phyloP scores from a whole-genome alignment of 257 asterid species.

The Solanum ahanhuiri region DNA sequence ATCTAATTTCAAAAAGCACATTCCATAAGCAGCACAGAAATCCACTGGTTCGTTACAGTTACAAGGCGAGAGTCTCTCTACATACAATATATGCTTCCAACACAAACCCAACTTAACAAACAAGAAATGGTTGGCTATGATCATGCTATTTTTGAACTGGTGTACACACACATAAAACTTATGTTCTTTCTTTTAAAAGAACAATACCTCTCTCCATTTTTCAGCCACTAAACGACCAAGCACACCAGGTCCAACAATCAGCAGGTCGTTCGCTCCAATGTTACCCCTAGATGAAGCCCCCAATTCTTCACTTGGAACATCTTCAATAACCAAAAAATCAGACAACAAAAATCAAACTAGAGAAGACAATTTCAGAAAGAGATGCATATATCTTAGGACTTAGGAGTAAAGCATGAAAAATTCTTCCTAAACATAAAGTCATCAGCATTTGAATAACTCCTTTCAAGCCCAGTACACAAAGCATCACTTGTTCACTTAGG shows the following conservation, averaged over 20 bases:
- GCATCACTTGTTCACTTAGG: too few species aligned
- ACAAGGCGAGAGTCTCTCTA: not conserved
- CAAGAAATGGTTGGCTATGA: not conserved
- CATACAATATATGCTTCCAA: not conserved
- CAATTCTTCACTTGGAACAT: constrained; percentile 30
- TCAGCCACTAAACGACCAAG: constrained; percentile 89
- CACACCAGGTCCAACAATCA: constrained; percentile 97
- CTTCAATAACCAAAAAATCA: constrained; percentile 17
- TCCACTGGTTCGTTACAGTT: not conserved
- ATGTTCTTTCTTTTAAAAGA: not conserved
- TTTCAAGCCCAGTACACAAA: too few species aligned
- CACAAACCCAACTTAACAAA: not conserved
- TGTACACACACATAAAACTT: not conserved
- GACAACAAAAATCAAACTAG: not conserved
- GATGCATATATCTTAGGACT: not conserved
- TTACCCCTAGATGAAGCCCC: constrained; percentile 34
- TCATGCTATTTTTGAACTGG: not conserved
- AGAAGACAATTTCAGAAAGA: not conserved
- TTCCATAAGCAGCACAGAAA: not conserved
- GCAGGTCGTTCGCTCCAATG: constrained; percentile 65
- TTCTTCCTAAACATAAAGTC: not conserved
- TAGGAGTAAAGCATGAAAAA: not conserved
- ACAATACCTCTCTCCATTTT: constrained; percentile 75
- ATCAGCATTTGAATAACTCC: not conserved
- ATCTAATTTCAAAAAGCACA: not conserved